phyloP scores from a whole-genome alignment of 305 asterid genomes.

The Plantago coronopus region DNA sequence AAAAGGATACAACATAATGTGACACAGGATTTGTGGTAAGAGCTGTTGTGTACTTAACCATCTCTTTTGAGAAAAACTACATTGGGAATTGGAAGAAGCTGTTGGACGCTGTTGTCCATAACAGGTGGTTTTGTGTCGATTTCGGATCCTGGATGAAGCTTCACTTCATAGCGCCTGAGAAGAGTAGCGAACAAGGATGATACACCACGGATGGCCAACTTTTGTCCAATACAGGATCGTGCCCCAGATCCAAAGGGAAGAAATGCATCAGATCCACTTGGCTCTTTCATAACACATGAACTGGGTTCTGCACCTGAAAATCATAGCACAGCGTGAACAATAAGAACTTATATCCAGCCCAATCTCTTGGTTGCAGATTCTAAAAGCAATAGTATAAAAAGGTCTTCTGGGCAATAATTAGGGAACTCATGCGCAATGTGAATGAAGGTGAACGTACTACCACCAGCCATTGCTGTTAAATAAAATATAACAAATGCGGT shows the following conservation, averaged over 20 bases:
- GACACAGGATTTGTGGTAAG: neutral
- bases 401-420: neutral
- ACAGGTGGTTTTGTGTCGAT: constrained; percentile 30
- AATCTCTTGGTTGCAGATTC: no score
- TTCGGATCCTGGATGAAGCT: constrained; percentile 31
- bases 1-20: neutral
- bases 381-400: no score
- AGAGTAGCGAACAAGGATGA: constrained; percentile 40
- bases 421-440: neutral
- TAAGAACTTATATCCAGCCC: constrained; percentile 1
- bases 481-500: no score
- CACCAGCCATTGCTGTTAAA: no score
- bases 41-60: neutral
- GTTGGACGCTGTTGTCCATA: constrained; percentile 27
- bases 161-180: constrained; percentile 33
- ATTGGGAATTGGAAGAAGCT: constrained; percentile 34
- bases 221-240: constrained; percentile 44
- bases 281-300: constrained; percentile 23
- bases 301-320: constrained; percentile 18
- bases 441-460: no score
- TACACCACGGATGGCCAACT: constrained; percentile 31
- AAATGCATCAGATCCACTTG: constrained; percentile 29
- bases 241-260: constrained; percentile 47
- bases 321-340: constrained; percentile 8
- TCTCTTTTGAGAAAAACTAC: constrained; percentile 28